Percentiles rank a stretch among this genome's conserved stretches.
These are phyloP conservation scores for Ambrosia hybrid DNA, from an alignment of 140 eudicot genomes.

Conservation along the genomic window DNA sequence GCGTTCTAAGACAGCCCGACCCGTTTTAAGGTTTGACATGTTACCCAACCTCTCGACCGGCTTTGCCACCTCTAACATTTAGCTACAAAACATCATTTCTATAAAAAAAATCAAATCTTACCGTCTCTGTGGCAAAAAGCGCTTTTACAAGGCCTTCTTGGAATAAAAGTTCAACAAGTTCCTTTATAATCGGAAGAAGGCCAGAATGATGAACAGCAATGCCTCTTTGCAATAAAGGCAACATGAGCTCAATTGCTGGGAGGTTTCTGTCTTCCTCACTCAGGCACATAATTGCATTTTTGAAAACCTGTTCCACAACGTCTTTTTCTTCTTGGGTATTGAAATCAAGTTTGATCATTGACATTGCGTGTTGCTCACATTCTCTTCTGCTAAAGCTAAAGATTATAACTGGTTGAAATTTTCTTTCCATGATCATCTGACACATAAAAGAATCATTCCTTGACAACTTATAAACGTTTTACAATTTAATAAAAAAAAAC, in stretches of 20 bases:
- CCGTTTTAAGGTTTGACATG: too few relatives aligned
- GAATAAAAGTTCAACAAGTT: constrained; percentile 88
- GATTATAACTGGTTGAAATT: constrained; percentile 95
- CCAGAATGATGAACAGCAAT: constrained; percentile 99
- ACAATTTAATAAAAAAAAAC: background rate
- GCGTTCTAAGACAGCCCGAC: too few relatives aligned
- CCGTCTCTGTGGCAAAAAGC: constrained; percentile 97
- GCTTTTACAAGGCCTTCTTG: constrained; percentile 99
- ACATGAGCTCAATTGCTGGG: constrained; percentile 94
- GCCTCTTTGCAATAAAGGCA: constrained; percentile 94
- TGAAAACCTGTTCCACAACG: constrained; percentile 81
- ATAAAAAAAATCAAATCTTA: too few relatives aligned
- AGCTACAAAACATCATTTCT: background rate
- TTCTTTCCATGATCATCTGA: constrained; percentile 99
- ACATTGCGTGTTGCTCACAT: constrained; percentile 99
- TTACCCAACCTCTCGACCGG: background rate
- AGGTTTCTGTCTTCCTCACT: constrained; percentile 89
- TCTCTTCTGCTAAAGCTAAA: constrained; percentile 99
- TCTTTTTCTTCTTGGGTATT: constrained; percentile 90
- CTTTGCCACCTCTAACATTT: background rate
- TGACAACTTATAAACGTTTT: background rate
- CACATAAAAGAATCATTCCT: background rate
- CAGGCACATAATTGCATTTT: constrained; percentile 74
- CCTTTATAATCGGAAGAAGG: constrained; percentile 93
- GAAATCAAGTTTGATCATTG: constrained; percentile 94